These are phyloP conservation scores for Ustulina deusta DNA, from an alignment of 2,329 filamentous ascomycete species.

Conservation along the genomic window DNA sequence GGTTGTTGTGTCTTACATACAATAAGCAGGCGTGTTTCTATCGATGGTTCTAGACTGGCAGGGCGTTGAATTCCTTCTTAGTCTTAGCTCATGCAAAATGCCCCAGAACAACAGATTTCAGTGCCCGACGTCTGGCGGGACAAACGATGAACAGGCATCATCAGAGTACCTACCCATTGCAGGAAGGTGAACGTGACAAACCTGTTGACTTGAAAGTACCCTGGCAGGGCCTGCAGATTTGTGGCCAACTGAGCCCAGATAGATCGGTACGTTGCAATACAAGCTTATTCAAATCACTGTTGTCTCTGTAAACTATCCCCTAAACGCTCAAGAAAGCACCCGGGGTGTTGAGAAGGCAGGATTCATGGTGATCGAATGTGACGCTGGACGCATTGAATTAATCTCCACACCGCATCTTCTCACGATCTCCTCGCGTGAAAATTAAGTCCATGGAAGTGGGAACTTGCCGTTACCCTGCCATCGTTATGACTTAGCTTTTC, in stretches of 20 bases:
- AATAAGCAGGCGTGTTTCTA: not conserved
- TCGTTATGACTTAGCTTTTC: not conserved
- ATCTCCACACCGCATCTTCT: not conserved
- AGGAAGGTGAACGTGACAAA: slow-evolving; percentile 1
- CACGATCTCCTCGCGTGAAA: not conserved
- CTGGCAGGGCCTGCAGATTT: not conserved
- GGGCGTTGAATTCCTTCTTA: slow-evolving; percentile 4
- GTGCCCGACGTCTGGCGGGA: not conserved
- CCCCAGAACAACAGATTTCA: not conserved
- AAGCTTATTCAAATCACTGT: not conserved
- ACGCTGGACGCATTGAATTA: not conserved
- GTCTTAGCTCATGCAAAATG: not conserved
- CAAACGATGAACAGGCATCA: not conserved
- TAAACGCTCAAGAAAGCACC: not conserved
- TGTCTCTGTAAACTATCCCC: not conserved
- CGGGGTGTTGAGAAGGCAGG: not conserved
- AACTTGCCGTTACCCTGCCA: not conserved
- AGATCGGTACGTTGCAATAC: not conserved
- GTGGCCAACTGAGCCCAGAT: not conserved
- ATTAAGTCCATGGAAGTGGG: not conserved
- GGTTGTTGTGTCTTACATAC: not conserved
- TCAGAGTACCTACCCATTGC: not conserved
- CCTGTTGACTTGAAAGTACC: not conserved
- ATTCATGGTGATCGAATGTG: slow-evolving; percentile 3
- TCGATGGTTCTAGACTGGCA: slow-evolving; percentile 5